Percentiles rank a stretch among this genome's conserved stretches.
Evolutionary conservation across 2,329 filamentous ascomycete genomes (phyloP).

Genomic region (Sclerotinia spermophila): DNA sequence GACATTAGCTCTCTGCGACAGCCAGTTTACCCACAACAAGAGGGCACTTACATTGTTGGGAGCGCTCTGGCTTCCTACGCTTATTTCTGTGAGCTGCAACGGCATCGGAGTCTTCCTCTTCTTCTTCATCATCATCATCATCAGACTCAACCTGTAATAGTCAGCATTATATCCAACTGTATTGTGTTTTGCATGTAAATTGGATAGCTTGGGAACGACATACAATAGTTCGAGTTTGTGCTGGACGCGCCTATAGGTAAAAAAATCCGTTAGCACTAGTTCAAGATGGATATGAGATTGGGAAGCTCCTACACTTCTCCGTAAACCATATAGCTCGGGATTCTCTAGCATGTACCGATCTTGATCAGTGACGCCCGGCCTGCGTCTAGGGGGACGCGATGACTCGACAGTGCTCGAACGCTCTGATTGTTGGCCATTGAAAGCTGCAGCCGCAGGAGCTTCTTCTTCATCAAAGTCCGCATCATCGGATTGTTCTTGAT

Average conservation of each 20-base stretch:
- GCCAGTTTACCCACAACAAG: conserved; percentile 19
- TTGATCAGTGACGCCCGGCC: conserved; percentile 64
- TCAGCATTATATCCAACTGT: conserved; percentile 23
- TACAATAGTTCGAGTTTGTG: conserved; percentile 54
- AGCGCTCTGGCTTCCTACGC: conserved; percentile 64
- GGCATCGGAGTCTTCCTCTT: conserved; percentile 72
- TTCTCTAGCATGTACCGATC: conserved; percentile 79
- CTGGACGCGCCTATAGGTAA: conserved; percentile 48
- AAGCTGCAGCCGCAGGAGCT: conserved; percentile 49
- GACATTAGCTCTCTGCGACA: conserved; percentile 27
- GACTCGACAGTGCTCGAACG: conserved; percentile 68
- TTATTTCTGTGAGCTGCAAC: conserved; percentile 58
- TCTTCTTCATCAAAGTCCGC: conserved; percentile 73
- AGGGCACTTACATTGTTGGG: conserved; percentile 55
- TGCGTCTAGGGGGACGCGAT: conserved; percentile 68
- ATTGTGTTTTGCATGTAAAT: not conserved
- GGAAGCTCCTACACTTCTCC: conserved; percentile 71
- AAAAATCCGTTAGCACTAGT: conserved; percentile 25
- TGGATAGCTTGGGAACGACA: conserved; percentile 32
- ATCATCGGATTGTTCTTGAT: conserved; percentile 59
- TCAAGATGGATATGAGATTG: not conserved
- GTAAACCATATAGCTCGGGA: conserved; percentile 89
- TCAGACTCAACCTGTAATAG: conserved; percentile 53
- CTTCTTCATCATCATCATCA: conserved; percentile 46
- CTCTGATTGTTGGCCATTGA: conserved; percentile 48